Base-by-base conservation (phyloP, 2,329 filamentous ascomycete genomes). In the Trichoderma arundinaceum region DNA sequence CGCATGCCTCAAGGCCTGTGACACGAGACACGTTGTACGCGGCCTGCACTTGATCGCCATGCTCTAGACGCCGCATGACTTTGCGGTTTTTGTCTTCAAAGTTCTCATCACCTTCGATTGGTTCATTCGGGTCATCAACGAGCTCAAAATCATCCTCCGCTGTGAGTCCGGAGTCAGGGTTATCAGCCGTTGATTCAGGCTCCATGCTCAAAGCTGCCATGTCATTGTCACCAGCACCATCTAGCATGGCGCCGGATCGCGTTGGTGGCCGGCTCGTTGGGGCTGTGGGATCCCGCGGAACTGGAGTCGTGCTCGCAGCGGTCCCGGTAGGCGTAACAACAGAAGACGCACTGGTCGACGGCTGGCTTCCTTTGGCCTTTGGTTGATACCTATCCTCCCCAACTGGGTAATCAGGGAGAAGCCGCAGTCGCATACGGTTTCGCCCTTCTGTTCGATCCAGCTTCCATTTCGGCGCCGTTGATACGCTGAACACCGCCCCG, bases 51-150 rank as follows among this genome's bases (percentile, higher is more conserved):
- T 94, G 87, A 72, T 99, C 95, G 5, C 94, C 93, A 12, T 91
- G 90, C 71, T 97, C 90, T 10, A 99, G 83, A 69, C 92, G 94
- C 59, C 95, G 87, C 92, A 98, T 96, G 51, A 99, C 94, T 77
- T 97, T 97, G 51, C 96, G 87, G 73, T 99, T 98, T 81, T 97
- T 98, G 77, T 99, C 96, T 77, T 99, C 96, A 68, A 96, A 96
- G 1, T 89, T 90, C 70, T 90, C 88, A 13, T 88, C 86, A 1
- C 79, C 83, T 52, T 95, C 92, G 32, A 92, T 86, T 46, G 90
- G 88, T 65, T 94, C 91, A 72, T 93, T 93, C 0, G 94, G 94
- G 68, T 97, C 94, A 67, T 98, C 94, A 7, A 99, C 90, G 70
- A 99, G 87, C 78, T 99, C 95, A 74, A 97, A 99, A 70, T 96